Evolutionary conservation across 2,329 filamentous ascomycete species (phyloP), one percentile per base, ranked within the genome.

Genomic region (Gyromitra esculenta): DNA sequence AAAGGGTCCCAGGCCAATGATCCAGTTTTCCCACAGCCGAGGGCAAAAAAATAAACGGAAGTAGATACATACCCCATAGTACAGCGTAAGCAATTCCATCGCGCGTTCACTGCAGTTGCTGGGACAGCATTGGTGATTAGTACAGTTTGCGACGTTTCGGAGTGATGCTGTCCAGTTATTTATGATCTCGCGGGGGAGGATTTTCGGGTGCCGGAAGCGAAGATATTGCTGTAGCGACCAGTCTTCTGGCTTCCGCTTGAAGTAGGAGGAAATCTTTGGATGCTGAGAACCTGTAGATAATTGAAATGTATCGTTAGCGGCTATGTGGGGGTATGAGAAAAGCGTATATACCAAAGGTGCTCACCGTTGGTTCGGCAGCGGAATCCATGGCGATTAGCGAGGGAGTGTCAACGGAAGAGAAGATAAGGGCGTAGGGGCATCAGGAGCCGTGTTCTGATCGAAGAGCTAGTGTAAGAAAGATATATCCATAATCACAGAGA

Each of bases 151-250:
- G n/a, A 64, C 15, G 7, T 43, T 41, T 25, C 18, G 62, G 37
- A 64, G 62, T 5, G 62, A 64, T 43, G 41, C 62, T 25, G 5
- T 48, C 62, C 62, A 64, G 43, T 48, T 50, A 25, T 48, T 48
- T 48, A 64, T 21, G 13, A 64, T 64, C 62, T 25, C 62, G 21
- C 62, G 62, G 37, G 62, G 62, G 41, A 9, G 13, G 62, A 5
- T 64, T 48, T 64, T 64, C 11, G 62, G 62, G 62, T 64, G 62
- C n/a, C 62, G 62, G 62, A 48, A 64, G 43, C 62, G 62, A 7
- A 64, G 62, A 9, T 64, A 64, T 64, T 50, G 62, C 41, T 48
- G 41, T n/a, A 64, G 43, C 21, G 25, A n/a, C 62, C 41, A 64
- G 62, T 64, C 62, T 64, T n/a, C 21, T 0, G 37, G 62, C 21